Evolutionary conservation across 2,329 filamentous ascomycete genomes (phyloP).

Genomic region (Neurospora crassa): DNA sequence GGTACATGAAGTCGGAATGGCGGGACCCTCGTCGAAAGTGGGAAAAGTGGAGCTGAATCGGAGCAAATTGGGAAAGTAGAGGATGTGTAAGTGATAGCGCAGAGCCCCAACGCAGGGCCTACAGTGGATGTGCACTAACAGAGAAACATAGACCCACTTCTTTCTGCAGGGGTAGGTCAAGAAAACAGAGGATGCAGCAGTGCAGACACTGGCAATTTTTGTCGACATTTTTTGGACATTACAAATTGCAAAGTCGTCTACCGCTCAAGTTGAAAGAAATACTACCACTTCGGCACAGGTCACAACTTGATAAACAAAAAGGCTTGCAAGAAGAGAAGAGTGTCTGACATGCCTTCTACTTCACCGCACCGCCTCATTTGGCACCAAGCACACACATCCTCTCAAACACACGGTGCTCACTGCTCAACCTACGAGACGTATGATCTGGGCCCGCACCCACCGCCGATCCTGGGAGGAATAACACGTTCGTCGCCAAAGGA

Average conservation of each 20-base stretch:
- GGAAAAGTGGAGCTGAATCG: neutral
- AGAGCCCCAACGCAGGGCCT: neutral
- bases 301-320: neutral
- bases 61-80: neutral
- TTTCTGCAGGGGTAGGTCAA: neutral
- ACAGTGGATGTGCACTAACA: neutral
- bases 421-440: neutral
- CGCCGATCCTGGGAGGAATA: too few relatives aligned
- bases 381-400: neutral
- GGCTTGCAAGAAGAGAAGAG: neutral
- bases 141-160: neutral
- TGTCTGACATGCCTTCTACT: neutral
- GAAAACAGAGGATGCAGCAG: neutral
- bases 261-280: neutral
- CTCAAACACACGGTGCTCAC: neutral
- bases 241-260: neutral
- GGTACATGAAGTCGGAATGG: neutral
- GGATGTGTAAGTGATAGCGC: neutral
- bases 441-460: neutral
- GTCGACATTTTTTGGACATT: neutral
- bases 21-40: neutral
- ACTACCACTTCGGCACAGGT: fast-evolving
- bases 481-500: too few relatives aligned
- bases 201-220: neutral
- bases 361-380: neutral